Base-by-base conservation (phyloP, 345 rosid species). In the Firmiana major region DNA sequence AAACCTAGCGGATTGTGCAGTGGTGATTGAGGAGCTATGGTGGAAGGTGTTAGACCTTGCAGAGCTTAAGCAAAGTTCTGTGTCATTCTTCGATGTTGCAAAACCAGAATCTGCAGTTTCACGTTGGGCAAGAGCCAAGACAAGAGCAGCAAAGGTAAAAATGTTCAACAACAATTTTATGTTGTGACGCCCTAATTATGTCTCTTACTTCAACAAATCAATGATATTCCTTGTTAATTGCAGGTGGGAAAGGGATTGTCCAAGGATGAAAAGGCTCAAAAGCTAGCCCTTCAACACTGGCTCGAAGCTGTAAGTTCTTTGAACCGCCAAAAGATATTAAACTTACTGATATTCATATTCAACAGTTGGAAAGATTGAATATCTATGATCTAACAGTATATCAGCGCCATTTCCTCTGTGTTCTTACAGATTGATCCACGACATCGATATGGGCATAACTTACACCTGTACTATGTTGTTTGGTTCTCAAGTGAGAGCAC, bases 1-100 rank as follows among this genome's bases (percentile, higher is more conserved):
- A 75, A 93, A 91, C 77, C 94, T 96, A 12, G 99, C 99, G 19
- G 99, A 95, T 71, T 95, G 99, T 67, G 99, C 98, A 0, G 98
- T 95, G 7, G 92, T 95, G 12, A 86, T 88, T 11, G 99, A 95
- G 87, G 93, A 95, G 79, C 86, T 93, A 63, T 95, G 98, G 98
- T 93, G 98, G 99, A 95, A 90, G 79, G 96, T 91, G 3, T 80
- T 94, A 78, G 97, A 94, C 66, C 89, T 91, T 79, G 98, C 98
- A 24, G 87, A 90, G 19, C 83, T 85, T 0, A 88, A 86, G 82
- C 87, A 83, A 59, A 90, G 92, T 82, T 87, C 86, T 7, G 89
- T 90, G 7, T 91, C 92, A 0, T 91, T 90, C 80, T 91, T 88
- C 74, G 77, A 86, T 62, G 83, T 59, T 38, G 90, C 88, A 59